Percentiles rank a stretch among this genome's conserved stretches.
phyloP scores from a whole-genome alignment of 2,329 filamentous ascomycete genomes.

The Trematosphaeria pertusa region DNA sequence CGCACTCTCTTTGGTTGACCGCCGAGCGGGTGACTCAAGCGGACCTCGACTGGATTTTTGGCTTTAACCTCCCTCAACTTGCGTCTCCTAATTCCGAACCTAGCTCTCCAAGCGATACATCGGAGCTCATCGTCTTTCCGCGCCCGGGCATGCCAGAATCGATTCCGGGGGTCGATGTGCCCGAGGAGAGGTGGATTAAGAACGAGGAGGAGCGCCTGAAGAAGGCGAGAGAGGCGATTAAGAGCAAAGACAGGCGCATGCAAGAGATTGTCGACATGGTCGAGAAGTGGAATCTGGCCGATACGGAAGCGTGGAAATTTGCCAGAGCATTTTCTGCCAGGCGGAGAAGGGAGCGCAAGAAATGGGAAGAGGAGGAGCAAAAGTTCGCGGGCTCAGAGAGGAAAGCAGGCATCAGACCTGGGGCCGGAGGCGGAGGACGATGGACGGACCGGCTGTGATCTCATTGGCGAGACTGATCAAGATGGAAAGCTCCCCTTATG shows the following conservation, averaged over 20 bases:
- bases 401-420: slow-evolving; percentile 58
- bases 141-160: slow-evolving; percentile 56
- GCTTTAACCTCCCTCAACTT: slow-evolving; percentile 75
- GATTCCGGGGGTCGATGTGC: slow-evolving; percentile 58
- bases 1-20: slow-evolving; percentile 79
- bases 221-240: slow-evolving; percentile 55
- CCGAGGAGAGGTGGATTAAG: slow-evolving; percentile 60
- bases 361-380: slow-evolving; percentile 75
- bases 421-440: slow-evolving; percentile 40
- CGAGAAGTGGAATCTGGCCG: slow-evolving; percentile 66
- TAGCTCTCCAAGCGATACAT: slow-evolving; percentile 64
- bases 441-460: slow-evolving; percentile 43
- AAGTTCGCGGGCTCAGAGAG: slow-evolving; percentile 68
- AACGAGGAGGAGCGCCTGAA: slow-evolving; percentile 65
- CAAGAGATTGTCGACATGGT: slow-evolving; percentile 49
- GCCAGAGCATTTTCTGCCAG: slow-evolving; percentile 71
- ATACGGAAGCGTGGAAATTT: slow-evolving; percentile 81
- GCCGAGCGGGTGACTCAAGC: slow-evolving; percentile 68
- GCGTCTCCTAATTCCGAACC: slow-evolving; percentile 62
- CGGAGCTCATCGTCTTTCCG: slow-evolving; percentile 56
- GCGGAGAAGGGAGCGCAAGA: slow-evolving; percentile 65
- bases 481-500: too few relatives aligned
- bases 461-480: too few relatives aligned
- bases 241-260: slow-evolving; percentile 40
- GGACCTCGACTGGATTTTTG: slow-evolving; percentile 90